Evolutionary conservation across 768 basidiomycete species (phyloP).

Genomic region (Podaxis mareebaensis): DNA sequence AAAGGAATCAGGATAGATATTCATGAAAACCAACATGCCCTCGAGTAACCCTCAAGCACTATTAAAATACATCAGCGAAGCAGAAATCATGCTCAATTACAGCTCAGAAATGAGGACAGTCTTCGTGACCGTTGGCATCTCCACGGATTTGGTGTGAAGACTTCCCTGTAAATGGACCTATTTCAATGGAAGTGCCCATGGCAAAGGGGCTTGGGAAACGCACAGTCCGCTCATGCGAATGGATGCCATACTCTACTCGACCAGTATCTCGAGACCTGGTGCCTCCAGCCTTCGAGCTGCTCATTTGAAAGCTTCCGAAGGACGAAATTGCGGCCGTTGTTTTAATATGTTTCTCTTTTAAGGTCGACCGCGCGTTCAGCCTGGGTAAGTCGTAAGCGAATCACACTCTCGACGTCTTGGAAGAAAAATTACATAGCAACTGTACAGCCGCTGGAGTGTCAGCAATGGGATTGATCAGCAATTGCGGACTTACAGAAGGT

Average conservation of each 20-base stretch:
- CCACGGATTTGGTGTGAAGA: not conserved
- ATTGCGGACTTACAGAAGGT: slow-evolving; percentile 44
- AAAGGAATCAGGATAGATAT: too few relatives aligned
- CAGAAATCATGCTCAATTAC: not conserved
- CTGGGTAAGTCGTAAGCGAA: not conserved
- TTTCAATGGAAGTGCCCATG: not conserved
- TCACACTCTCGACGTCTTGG: not conserved
- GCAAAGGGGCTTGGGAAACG: not conserved
- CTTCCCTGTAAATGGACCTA: not conserved
- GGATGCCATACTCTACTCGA: not conserved
- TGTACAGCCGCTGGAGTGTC: slow-evolving; percentile 12
- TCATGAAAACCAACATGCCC: too few relatives aligned
- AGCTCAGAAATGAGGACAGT: slow-evolving; percentile 17
- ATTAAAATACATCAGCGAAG: not conserved
- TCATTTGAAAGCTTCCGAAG: not conserved
- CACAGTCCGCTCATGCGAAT: not conserved
- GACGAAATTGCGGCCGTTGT: not conserved
- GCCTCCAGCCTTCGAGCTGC: not conserved
- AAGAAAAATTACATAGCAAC: slow-evolving; percentile 33
- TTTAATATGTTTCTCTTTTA: slow-evolving; percentile 15
- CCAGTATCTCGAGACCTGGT: not conserved
- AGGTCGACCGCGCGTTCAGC: slow-evolving; percentile 17
- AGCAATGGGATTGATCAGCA: not conserved
- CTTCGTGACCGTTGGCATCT: slow-evolving; percentile 20
- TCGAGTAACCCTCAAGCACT: too few relatives aligned